These are phyloP conservation scores for Coemansia sp. DNA, from an alignment of 192 early-diverging fungal species.

Conservation along the genomic window DNA sequence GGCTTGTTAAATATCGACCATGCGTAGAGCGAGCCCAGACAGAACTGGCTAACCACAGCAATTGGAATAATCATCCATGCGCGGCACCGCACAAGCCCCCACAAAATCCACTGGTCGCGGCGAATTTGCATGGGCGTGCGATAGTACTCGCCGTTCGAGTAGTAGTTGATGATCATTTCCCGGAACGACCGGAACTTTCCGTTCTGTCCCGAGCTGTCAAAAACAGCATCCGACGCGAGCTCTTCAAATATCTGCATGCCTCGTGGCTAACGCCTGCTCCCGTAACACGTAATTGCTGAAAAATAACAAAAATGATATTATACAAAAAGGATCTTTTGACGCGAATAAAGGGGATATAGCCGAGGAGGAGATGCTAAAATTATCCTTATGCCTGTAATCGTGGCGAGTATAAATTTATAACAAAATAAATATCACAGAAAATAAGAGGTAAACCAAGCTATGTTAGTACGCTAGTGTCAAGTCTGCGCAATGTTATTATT, in stretches of 20 bases:
- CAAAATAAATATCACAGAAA: neutral
- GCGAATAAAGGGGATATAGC: slow-evolving; percentile 4
- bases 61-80: slow-evolving; percentile 68
- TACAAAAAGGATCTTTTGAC: neutral
- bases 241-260: slow-evolving; percentile 40
- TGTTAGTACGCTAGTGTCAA: neutral
- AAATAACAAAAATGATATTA: slow-evolving; percentile 3
- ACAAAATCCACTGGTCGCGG: slow-evolving; percentile 53
- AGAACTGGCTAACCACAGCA: slow-evolving; percentile 70
- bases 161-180: slow-evolving; percentile 49
- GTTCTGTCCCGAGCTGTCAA: slow-evolving; percentile 22
- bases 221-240: slow-evolving; percentile 42
- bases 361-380: slow-evolving; percentile 4
- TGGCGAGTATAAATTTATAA: slow-evolving; percentile 3
- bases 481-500: neutral
- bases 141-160: slow-evolving; percentile 57
- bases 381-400: slow-evolving; percentile 3
- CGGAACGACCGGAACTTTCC: slow-evolving; percentile 35
- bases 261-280: neutral
- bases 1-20: slow-evolving; percentile 76
- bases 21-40: slow-evolving; percentile 71
- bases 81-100: slow-evolving; percentile 55
- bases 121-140: slow-evolving; percentile 59
- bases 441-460: neutral
- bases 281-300: neutral